Evolutionary conservation across 2,329 filamentous ascomycete genomes (phyloP), one percentile per base, ranked within the genome.

Genomic region (Fusarium oxysporum): DNA sequence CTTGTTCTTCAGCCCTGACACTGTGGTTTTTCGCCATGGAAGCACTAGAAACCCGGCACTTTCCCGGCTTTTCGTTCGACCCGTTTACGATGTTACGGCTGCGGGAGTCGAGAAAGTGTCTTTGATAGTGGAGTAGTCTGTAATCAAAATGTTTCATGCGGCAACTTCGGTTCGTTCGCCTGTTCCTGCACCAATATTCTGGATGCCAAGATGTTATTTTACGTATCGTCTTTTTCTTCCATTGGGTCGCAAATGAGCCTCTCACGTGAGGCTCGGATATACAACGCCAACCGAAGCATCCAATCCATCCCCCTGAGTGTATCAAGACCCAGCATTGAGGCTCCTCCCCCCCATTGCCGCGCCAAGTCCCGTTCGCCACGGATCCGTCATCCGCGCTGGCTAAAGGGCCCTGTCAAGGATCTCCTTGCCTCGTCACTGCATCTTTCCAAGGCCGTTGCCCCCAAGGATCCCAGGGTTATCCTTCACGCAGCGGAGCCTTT

Each of bases 121-220:
- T n/a, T 50, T 25, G n/a, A 14, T 16, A 62, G 70, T 73, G 70
- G 70, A 50, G 7, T 11, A 44, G 19, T 5, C 23, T 30, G 37
- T 54, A 40, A 65, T 47, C 40, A 48, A 57, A 54, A 37, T 53
- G 68, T 70, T 70, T 70, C 68, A 70, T 64, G 51, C 50, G 28
- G 23, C 21, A 53, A 10, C 61, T 51, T 61, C 37, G 58, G 58
- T 43, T 65, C 50, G 33, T 51, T 53, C 40, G 64, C 41, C 65
- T 61, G 35, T 25, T 32, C 14, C 44, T 44, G 23, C 41, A 32
- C 17, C 16, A 23, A 13, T 44, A 48, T 40, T 37, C 21, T 40
- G 32, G 32, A 12, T 63, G 37, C 48, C 50, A 44, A 55, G 43
- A 32, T 14, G 19, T n/a, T 55, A 55, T 23, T 55, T 41, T 60